Conservation (phyloP, 139 green algal species). For the Bryopsis sp. region DNA sequence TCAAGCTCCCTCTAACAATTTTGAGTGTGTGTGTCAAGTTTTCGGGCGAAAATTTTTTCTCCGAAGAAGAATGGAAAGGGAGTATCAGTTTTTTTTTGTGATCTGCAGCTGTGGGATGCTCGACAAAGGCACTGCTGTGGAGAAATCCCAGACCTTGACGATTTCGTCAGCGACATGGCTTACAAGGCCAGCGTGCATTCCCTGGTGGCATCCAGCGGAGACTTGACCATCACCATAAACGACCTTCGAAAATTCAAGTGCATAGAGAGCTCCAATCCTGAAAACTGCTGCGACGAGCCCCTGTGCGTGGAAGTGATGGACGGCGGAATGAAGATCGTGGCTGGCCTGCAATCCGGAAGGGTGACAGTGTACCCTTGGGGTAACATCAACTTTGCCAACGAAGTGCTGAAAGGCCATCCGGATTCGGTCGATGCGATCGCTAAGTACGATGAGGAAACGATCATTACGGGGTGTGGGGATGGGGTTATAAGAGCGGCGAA, state of each 20-base stretch:
- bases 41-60: too few relatives aligned
- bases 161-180: slow-evolving; percentile 9
- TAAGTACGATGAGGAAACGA: not conserved
- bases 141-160: not conserved
- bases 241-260: not conserved
- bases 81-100: not conserved
- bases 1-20: too few relatives aligned
- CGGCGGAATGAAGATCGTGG: too few relatives aligned
- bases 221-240: not conserved
- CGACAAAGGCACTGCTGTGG: not conserved
- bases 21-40: too few relatives aligned
- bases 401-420: too few relatives aligned
- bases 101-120: slow-evolving; percentile 5
- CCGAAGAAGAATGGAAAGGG: too few relatives aligned
- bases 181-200: not conserved
- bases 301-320: too few relatives aligned
- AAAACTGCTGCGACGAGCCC: too few relatives aligned
- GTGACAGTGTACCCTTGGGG: too few relatives aligned
- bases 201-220: slow-evolving; percentile 2
- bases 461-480: slow-evolving; percentile 12
- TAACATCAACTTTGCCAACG: too few relatives aligned
- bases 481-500: not conserved
- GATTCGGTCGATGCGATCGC: slow-evolving; percentile 11
- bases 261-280: too few relatives aligned
- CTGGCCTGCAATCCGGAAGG: too few relatives aligned